phyloP scores from a whole-genome alignment of 2,329 filamentous ascomycete genomes.

The Epichloe gansuensis region DNA sequence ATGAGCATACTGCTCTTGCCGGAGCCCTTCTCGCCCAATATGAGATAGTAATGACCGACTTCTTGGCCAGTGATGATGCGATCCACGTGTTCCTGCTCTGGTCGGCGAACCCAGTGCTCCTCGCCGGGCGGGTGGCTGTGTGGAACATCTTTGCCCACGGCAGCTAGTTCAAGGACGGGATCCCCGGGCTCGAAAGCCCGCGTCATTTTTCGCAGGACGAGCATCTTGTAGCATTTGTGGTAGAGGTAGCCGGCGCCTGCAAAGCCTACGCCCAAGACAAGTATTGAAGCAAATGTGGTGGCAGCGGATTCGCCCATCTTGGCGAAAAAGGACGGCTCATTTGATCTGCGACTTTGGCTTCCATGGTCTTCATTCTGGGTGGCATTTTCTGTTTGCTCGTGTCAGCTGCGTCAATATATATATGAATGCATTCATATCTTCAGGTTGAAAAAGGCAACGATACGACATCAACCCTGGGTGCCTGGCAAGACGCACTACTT shows the following conservation, averaged over 20 bases:
- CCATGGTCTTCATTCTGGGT: background rate
- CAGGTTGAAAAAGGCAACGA: too few relatives aligned
- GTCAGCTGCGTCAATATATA: background rate
- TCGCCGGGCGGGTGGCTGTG: conserved; percentile 26
- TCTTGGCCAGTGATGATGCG: conserved; percentile 63
- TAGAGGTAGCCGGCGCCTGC: conserved; percentile 61
- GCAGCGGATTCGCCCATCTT: conserved; percentile 65
- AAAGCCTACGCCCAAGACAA: conserved; percentile 55
- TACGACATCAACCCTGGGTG: background rate
- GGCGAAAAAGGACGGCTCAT: conserved; percentile 27
- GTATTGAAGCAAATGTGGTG: conserved; percentile 62
- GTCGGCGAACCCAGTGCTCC: conserved; percentile 60
- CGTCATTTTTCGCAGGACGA: conserved; percentile 86
- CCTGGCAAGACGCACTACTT: background rate
- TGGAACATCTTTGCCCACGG: conserved; percentile 44
- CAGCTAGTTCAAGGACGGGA: conserved; percentile 71
- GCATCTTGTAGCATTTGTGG: conserved; percentile 74
- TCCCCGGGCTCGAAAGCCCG: conserved; percentile 87
- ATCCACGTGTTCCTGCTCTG: conserved; percentile 73
- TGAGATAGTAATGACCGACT: conserved; percentile 75
- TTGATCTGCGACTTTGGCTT: background rate
- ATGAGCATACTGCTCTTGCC: conserved; percentile 95
- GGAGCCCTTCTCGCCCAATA: conserved; percentile 91
- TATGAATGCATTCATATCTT: too few relatives aligned
- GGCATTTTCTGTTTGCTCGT: background rate